A percentile compares a stretch with the other conserved stretches of the same genome.
Evolutionary conservation across 306 rosid species (phyloP).

Genomic region (Luffa acutangula): DNA sequence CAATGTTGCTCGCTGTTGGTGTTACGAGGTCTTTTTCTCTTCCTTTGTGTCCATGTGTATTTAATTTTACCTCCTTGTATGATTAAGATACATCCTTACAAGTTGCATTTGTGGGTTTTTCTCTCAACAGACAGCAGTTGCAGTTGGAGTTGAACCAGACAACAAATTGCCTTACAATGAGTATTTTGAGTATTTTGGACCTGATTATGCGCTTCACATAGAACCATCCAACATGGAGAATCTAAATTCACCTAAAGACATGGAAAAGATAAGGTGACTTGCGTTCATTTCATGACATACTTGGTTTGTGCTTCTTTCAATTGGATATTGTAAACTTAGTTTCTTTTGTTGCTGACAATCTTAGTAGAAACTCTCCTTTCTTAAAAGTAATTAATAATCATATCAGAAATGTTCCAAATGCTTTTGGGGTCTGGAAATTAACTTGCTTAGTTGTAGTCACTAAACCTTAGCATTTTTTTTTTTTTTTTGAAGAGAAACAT

Average conservation of each 20-base stretch:
- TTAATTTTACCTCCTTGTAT: background rate
- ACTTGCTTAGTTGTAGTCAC: background rate
- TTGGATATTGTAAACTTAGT: background rate
- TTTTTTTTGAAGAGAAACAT: no score
- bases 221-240: slow-evolving; percentile 79
- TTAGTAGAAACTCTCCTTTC: background rate
- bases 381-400: background rate
- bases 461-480: background rate
- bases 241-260: slow-evolving; percentile 61
- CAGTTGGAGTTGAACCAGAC: slow-evolving; percentile 89
- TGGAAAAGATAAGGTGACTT: slow-evolving; percentile 74
- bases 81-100: background rate
- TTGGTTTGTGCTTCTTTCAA: background rate
- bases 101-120: slow-evolving; percentile 9
- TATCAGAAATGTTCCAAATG: background rate
- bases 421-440: background rate
- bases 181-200: slow-evolving; percentile 88
- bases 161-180: slow-evolving; percentile 80
- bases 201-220: slow-evolving; percentile 68
- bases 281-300: background rate
- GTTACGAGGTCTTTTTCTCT: slow-evolving; percentile 59
- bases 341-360: background rate
- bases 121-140: slow-evolving; percentile 67
- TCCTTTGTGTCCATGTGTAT: background rate
- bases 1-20: slow-evolving; percentile 96